Base-by-base conservation (phyloP, 768 basidiomycete genomes). In the Polyporus arcularius region DNA sequence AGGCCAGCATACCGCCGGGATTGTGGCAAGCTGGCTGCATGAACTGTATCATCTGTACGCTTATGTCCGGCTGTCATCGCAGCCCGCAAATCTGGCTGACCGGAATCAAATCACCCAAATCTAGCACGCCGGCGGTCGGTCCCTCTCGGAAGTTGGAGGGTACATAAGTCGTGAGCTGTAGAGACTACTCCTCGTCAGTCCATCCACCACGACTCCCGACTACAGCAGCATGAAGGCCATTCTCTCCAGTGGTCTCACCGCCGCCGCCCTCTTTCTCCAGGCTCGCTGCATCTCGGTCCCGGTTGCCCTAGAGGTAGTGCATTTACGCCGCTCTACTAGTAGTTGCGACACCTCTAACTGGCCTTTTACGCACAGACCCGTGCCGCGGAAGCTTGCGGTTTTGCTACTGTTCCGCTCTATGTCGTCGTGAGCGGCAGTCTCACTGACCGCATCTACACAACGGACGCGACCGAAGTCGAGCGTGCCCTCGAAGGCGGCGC, bases 361-460 rank as follows among this genome's bases (percentile, higher is more conserved):
- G n/a, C 21, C n/a, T 4, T 26, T 12, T 11, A 26, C 14, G 28
- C 21, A 15, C 26, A 48, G 46, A 26, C 10, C 4, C 46, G 46
- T 12, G 46, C 46, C 10, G 46, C 46, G 12, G 46, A 48, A 14
- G 46, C 28, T 31, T 51, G 49, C 16, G 31, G 49, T 15, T 51
- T 18, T 4, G 31, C 49, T 12, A 31, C 35, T 2, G 31, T 51
- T 26, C 52, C 52, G 38, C 52, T 53, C 38, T 53, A 39, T 12
- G 35, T 32, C 38, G 39, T 38, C 9, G 52, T 38, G 16, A 53
- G 52, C 38, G 52, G 39, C 52, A 53, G 52, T n/a, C 35, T 53
- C 52, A 53, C 4, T 18, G 52, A 53, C 38, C 52, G 52, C 52
- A 40, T 53, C 52, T 53, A 14, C 18, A 53, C 52, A 4, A 55